These are phyloP conservation scores for Claviceps cyperi DNA, from an alignment of 2,329 filamentous ascomycete species.

Conservation along the genomic window DNA sequence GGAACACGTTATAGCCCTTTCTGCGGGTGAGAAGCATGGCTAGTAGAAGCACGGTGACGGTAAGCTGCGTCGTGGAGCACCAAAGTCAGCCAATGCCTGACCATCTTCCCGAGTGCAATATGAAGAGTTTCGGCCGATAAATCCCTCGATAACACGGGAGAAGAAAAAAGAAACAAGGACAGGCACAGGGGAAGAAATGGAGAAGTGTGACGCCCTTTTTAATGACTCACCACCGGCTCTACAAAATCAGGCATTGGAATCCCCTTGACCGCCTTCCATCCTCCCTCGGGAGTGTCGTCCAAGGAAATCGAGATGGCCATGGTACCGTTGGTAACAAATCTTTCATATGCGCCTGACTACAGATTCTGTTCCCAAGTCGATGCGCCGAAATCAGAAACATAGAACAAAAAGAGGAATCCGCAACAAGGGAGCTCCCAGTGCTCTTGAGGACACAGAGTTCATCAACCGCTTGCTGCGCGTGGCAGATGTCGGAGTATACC, in stretches of 20 bases:
- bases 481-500: no score
- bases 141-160: no score
- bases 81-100: neutral
- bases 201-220: neutral
- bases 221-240: conserved; percentile 17
- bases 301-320: conserved; percentile 1
- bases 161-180: no score
- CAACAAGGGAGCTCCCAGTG: no score
- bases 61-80: conserved; percentile 15
- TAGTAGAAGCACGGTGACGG: conserved; percentile 22
- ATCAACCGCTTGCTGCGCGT: no score
- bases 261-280: conserved; percentile 13
- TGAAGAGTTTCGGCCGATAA: no score
- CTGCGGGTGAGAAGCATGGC: conserved; percentile 24
- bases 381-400: no score
- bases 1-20: conserved; percentile 21
- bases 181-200: neutral
- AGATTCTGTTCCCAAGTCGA: no score
- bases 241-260: conserved; percentile 20
- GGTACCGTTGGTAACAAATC: neutral
- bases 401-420: no score
- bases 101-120: neutral
- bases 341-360: no score
- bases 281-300: conserved; percentile 10
- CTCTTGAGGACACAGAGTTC: no score